A percentile compares a stretch with the other conserved stretches of the same genome.
phyloP scores from a whole-genome alignment of 768 basidiomycete genomes.

The Lentinula raphanica region DNA sequence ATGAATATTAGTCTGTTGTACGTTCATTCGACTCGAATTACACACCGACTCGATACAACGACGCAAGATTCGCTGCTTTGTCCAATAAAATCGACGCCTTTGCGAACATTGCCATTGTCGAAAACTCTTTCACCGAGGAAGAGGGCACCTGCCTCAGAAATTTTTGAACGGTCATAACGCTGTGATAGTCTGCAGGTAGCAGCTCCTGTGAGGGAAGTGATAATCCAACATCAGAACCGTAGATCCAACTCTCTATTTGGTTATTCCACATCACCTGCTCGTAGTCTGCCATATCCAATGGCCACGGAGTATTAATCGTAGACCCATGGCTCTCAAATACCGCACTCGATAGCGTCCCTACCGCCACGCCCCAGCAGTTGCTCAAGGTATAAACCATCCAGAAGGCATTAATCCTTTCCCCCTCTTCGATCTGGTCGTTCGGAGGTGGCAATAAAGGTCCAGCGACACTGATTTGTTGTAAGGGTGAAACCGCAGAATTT shows the following conservation, averaged over 20 bases:
- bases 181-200: conserved; percentile 21
- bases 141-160: conserved; percentile 8
- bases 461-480: conserved; percentile 17
- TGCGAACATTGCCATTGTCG: background rate
- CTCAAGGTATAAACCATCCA: conserved; percentile 33
- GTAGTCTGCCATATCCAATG: conserved; percentile 9
- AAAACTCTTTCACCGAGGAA: conserved; percentile 2
- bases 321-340: conserved; percentile 9
- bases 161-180: conserved; percentile 4
- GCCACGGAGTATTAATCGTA: conserved; percentile 11
- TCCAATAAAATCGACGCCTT: conserved; percentile 17
- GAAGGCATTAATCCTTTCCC: conserved; percentile 38
- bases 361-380: conserved; percentile 26
- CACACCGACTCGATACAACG: conserved; percentile 17
- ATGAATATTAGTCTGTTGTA: background rate
- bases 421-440: conserved; percentile 13
- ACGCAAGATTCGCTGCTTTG: conserved; percentile 14
- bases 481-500: conserved; percentile 31
- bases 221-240: background rate
- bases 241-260: background rate
- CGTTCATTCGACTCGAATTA: conserved; percentile 16
- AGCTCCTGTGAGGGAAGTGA: background rate
- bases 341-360: conserved; percentile 12
- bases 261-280: conserved; percentile 12
- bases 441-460: conserved; percentile 20